Percentiles rank a stretch among this genome's conserved stretches.
Conservation (phyloP, 1,284 basidiomycete species). For the Golubevia sp. region DNA sequence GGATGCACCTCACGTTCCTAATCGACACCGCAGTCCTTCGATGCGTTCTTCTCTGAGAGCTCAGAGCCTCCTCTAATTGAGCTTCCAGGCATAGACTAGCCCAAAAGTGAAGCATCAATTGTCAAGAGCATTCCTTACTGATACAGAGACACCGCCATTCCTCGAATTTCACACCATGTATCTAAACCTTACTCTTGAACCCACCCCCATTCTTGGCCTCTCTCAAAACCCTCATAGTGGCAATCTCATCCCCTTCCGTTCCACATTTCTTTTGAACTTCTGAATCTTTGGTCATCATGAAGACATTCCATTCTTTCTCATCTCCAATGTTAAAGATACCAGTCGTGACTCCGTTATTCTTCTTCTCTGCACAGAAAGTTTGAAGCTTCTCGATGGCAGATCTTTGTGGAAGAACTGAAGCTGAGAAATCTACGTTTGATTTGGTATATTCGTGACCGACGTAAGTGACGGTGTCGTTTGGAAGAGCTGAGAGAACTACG, state of each 20-base stretch:
- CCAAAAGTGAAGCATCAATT: too few species aligned
- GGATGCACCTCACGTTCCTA: too few species aligned
- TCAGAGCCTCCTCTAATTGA: too few species aligned
- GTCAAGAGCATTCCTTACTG: too few species aligned
- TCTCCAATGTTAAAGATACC: conserved; percentile 82
- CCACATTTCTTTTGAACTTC: conserved; percentile 18
- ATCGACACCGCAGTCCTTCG: too few species aligned
- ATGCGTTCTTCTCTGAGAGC: too few species aligned
- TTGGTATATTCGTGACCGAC: conserved; percentile 78
- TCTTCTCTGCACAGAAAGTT: conserved; percentile 63
- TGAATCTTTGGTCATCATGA: conserved; percentile 47
- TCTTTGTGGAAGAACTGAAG: conserved; percentile 71
- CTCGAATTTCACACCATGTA: background rate
- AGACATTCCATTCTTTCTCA: conserved; percentile 69
- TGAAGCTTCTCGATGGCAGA: conserved; percentile 68
- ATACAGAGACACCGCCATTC: too few species aligned
- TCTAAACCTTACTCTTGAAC: background rate
- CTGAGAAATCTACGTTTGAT: conserved; percentile 59
- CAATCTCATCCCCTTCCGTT: conserved; percentile 1
- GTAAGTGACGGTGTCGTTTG: conserved; percentile 80
- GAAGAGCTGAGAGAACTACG: conserved; percentile 72
- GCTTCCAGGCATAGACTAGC: too few species aligned
- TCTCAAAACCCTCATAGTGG: conserved; percentile 9
- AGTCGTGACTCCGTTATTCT: conserved; percentile 68
- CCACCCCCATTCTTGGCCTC: conserved; percentile 9